Evolutionary conservation across 371 early-diverging fungal species (phyloP), one percentile per base, ranked within the genome.

Genomic region (Actinomortierella wolfii): DNA sequence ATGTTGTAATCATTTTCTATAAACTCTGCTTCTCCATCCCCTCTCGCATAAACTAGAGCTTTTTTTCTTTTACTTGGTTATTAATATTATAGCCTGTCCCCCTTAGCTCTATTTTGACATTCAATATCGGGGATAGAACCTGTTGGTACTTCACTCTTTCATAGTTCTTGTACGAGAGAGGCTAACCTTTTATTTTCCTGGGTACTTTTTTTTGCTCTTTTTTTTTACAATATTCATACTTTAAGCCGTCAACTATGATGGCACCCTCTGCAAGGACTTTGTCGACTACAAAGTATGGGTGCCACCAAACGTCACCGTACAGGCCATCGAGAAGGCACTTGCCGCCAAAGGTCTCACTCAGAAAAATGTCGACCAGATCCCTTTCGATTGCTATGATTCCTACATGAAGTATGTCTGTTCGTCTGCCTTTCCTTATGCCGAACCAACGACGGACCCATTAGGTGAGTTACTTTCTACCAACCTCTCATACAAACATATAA

Each of bases 231-330:
- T 64, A 71, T n/a, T n/a, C n/a, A n/a, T n/a, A n/a, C n/a, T n/a
- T n/a, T n/a, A n/a, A n/a, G 71, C 65, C 26, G 51, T 21, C n/a
- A 0, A 4, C 14, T 71, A 71, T 40, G 67, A 23, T 15, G 74
- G 74, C 34, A 46, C 50, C 0, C 40, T 73, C 26, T 73, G 74
- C 54, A 53, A 28, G 50, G 40, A 67, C 48, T 67, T 59, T 53
- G 54, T 73, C 54, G 18, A 73, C 23, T 67, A 67, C 51, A 7
- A 29, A 0, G 67, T 73, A 29, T 73, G 74, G 74, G 52, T 73
- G 44, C 74, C 74, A 14, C 62, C 67, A 18, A 58, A 40, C 51
- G 7, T 1, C 5, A 67, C 63, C 26, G 34, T 67, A 1, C 60
- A 52, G 23, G 0, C 48, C 6, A 51, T 73, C n/a, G 74, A 73